Evolutionary conservation across 306 rosid genomes (phyloP).

Genomic region (Spatholobus suberectus): DNA sequence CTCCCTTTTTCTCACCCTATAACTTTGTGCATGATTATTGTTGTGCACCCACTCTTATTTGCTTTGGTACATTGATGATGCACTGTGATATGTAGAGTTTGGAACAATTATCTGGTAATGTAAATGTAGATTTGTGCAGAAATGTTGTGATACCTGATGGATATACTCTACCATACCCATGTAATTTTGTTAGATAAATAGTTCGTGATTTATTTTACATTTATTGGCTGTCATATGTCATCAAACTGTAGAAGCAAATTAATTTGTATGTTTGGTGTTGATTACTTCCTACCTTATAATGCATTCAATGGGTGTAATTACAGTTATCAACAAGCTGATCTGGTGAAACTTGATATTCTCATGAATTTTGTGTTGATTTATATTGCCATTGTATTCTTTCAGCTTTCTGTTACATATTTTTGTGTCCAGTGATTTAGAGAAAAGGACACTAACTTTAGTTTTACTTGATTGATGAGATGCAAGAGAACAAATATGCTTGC

Average conservation of each 20-base stretch:
- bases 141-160: neutral
- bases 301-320: constrained; percentile 30
- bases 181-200: neutral
- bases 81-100: neutral
- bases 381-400: too few species aligned
- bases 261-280: constrained; percentile 3
- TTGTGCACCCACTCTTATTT: neutral
- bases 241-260: neutral
- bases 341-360: constrained; percentile 92
- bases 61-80: neutral
- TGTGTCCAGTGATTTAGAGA: too few species aligned
- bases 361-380: too few species aligned
- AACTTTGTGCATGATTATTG: neutral
- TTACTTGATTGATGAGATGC: too few species aligned
- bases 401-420: too few species aligned
- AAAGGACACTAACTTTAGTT: too few species aligned
- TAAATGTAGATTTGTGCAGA: neutral
- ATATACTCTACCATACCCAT: neutral
- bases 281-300: constrained; percentile 29
- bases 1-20: constrained; percentile 13
- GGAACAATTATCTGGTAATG: constrained; percentile 11
- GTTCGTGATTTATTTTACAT: neutral
- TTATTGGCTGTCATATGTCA: constrained; percentile 16
- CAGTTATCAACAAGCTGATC: constrained; percentile 92
- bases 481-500: too few species aligned